These are phyloP conservation scores for Colletotrichum tabaci DNA, from an alignment of 2,329 filamentous ascomycete species.

Conservation along the genomic window DNA sequence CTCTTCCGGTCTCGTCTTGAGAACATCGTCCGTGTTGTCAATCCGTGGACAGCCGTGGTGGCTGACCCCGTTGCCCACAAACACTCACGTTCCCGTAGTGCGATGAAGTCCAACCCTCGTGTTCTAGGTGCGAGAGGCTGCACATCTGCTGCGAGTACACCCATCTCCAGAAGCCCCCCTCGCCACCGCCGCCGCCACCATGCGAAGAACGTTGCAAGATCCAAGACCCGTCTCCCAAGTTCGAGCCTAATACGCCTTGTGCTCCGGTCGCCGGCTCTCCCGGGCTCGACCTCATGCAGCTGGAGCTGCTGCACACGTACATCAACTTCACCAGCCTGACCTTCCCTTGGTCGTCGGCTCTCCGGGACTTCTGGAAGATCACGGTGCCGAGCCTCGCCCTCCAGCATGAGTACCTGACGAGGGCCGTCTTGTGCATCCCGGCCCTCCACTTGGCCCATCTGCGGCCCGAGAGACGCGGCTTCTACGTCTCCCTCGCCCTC, in stretches of 20 bases:
- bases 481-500: conserved; percentile 21
- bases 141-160: conserved; percentile 12
- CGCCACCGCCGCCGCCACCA: background rate
- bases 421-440: conserved; percentile 16
- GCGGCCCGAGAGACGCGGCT: background rate
- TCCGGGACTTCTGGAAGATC: conserved; percentile 31
- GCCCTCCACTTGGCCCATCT: conserved; percentile 26
- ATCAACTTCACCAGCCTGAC: conserved; percentile 9
- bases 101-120: conserved; percentile 23
- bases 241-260: background rate
- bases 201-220: background rate
- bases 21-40: no score
- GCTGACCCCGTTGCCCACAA: no score
- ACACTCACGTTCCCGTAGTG: background rate
- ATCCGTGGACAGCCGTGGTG: no score
- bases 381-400: conserved; percentile 23
- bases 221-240: background rate
- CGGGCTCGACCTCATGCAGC: conserved; percentile 15
- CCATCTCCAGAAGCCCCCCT: background rate
- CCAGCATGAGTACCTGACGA: conserved; percentile 25
- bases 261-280: background rate
- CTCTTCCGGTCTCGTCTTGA: background rate
- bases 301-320: conserved; percentile 31
- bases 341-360: conserved; percentile 2
- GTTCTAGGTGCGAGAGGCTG: conserved; percentile 18